phyloP scores from a whole-genome alignment of 2,329 filamentous ascomycete genomes.

The Epichloe sp. region DNA sequence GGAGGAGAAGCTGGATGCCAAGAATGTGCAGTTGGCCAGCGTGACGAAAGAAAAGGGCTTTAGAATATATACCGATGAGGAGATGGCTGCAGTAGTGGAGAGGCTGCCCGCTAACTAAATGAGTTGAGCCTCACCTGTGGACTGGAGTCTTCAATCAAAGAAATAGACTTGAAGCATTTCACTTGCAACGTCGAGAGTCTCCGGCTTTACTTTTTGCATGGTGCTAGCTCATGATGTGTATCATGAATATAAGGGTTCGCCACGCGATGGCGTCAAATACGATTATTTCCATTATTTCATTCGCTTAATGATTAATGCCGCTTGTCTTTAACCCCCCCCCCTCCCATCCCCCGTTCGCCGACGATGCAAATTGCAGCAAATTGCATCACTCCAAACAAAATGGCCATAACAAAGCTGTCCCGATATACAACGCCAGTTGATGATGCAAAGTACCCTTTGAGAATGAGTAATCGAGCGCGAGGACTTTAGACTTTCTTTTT shows the following conservation, averaged over 20 bases:
- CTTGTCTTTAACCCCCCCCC: neutral
- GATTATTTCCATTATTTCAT: neutral
- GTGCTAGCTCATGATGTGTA: constrained; percentile 11
- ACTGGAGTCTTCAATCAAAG: constrained; percentile 5
- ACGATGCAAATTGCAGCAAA: neutral
- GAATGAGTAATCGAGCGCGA: neutral
- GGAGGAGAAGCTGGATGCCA: constrained; percentile 98
- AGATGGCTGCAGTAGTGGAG: constrained; percentile 89
- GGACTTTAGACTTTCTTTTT: neutral
- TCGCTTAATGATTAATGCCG: neutral
- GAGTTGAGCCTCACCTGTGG: constrained; percentile 1
- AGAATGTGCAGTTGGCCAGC: constrained; percentile 96
- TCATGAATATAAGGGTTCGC: constrained; percentile 17
- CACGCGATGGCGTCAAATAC: constrained; percentile 7
- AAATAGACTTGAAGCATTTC: constrained; percentile 4
- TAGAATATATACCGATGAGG: constrained; percentile 94
- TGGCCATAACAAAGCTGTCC: neutral
- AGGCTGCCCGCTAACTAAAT: constrained; percentile 56
- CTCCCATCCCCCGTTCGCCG: neutral
- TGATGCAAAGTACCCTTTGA: neutral
- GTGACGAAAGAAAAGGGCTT: constrained; percentile 97
- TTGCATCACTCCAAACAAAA: neutral
- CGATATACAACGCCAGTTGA: neutral
- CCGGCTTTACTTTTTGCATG: neutral
- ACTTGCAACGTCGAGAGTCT: neutral